Evolutionary conservation across 129 eudicot species (phyloP).

Genomic region (Daucus carota): DH1_v3.0 NC_030382.2:53205501-53206000

Average conservation of each 20-base stretch:
- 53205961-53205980: constrained; percentile 10
- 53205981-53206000: constrained; percentile 28
- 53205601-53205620: constrained; percentile 17
- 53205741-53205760: constrained; percentile 13
- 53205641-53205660: constrained; percentile 38
- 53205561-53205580: constrained; percentile 23
- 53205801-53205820: constrained; percentile 11
- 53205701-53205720: constrained; percentile 24
- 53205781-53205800: constrained; percentile 1
- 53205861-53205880: not conserved
- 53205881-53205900: constrained; percentile 14
- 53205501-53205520: constrained; percentile 78
- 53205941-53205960: constrained; percentile 3
- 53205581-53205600: constrained; percentile 34
- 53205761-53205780: constrained; percentile 2
- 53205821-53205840: not conserved
- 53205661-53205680: constrained; percentile 23
- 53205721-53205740: constrained; percentile 34
- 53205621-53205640: constrained; percentile 29
- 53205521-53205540: constrained; percentile 68
- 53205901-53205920: constrained; percentile 1
- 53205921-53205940: constrained; percentile 5
- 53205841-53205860: not conserved
- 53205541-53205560: constrained; percentile 54
- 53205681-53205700: constrained; percentile 31